Evolutionary conservation across 768 basidiomycete genomes (phyloP).

Genomic region (Gelatoporia subvermispora): DNA sequence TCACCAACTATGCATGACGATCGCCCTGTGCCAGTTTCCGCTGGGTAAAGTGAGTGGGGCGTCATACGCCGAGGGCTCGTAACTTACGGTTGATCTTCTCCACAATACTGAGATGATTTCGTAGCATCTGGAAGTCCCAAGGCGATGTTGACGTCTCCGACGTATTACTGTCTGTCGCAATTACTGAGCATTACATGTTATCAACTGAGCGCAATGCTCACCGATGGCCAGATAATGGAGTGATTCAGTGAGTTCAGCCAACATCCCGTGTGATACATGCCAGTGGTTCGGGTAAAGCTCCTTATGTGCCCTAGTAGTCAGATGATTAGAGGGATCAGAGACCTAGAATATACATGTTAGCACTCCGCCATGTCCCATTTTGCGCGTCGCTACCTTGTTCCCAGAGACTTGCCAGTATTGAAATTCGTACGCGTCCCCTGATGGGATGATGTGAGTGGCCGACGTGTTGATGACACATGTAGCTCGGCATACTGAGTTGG

Average conservation of each 20-base stretch:
- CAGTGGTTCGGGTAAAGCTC: constrained; percentile 17
- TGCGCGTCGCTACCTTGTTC: too few relatives aligned
- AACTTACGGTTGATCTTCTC: neutral
- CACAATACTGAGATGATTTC: neutral
- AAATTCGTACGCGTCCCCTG: neutral
- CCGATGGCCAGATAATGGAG: constrained; percentile 10
- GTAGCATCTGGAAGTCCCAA: neutral
- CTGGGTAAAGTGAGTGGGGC: neutral
- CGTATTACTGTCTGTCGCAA: constrained; percentile 7
- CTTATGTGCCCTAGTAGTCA: constrained; percentile 13
- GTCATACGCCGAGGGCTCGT: too few relatives aligned
- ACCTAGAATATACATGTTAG: too few relatives aligned
- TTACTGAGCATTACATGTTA: neutral
- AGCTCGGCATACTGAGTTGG: constrained; percentile 2
- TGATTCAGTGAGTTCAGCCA: constrained; percentile 5
- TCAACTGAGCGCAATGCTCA: constrained; percentile 2
- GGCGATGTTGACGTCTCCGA: constrained; percentile 13
- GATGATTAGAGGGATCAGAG: neutral
- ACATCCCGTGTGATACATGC: neutral
- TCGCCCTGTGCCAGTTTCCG: neutral
- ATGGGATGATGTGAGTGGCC: neutral
- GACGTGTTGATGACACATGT: neutral
- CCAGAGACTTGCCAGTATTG: constrained; percentile 7
- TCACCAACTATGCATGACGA: too few relatives aligned
- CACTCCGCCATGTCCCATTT: too few relatives aligned